phyloP scores from a whole-genome alignment of 345 rosid species.

The Brassica napus region DNA sequence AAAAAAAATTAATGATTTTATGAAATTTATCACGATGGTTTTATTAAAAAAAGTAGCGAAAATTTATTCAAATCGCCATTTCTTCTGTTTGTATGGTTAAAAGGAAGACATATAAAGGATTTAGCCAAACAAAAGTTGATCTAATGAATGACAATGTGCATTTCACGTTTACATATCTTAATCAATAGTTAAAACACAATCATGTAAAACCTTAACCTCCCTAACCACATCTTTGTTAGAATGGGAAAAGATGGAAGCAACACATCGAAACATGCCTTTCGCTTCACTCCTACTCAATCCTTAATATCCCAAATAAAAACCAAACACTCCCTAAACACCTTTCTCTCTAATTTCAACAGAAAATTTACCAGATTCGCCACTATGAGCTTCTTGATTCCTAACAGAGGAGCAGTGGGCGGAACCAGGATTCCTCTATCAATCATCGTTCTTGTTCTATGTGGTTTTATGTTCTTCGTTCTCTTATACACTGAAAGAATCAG shows the following conservation, averaged over 20 bases:
- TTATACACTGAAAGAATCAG: conserved; percentile 60
- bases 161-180: conserved; percentile 30
- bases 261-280: conserved; percentile 39
- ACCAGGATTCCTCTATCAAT: conserved; percentile 61
- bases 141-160: conserved; percentile 31
- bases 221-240: conserved; percentile 31
- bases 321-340: conserved; percentile 34
- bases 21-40: not conserved
- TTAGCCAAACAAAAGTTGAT: not conserved
- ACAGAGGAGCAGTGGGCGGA: conserved; percentile 43
- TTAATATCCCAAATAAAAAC: conserved; percentile 33
- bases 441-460: conserved; percentile 45
- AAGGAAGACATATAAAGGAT: not conserved
- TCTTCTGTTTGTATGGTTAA: not conserved
- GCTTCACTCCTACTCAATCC: conserved; percentile 56
- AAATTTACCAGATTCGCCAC: conserved; percentile 1
- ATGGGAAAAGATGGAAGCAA: conserved; percentile 34
- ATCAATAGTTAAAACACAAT: conserved; percentile 25
- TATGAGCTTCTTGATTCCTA: conserved; percentile 50
- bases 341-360: conserved; percentile 24
- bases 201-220: conserved; percentile 22
- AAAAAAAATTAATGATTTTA: not conserved
- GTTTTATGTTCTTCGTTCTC: conserved; percentile 61
- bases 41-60: not conserved
- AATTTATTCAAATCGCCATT: not conserved